A percentile compares a stretch with the other conserved stretches of the same genome.
Evolutionary conservation across 768 basidiomycete genomes (phyloP).

Genomic region (Naganishia friedmannii): DNA sequence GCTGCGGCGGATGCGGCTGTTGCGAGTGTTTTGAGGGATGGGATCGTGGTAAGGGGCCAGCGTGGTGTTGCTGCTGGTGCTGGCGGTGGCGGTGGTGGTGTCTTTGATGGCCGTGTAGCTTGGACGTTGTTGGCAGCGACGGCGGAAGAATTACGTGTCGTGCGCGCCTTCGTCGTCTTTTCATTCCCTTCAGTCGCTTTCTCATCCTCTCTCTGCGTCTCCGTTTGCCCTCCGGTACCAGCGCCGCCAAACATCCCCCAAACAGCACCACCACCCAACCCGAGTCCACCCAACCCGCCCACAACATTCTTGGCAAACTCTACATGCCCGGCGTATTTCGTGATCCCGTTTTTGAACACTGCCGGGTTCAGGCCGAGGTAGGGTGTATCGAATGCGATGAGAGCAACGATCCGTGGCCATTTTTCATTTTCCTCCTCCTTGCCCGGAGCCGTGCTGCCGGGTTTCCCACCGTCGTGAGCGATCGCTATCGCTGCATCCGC

Average conservation of each 20-base stretch:
- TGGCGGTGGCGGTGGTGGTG: not conserved
- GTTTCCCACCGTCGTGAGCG: conserved; percentile 56
- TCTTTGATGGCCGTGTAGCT: not conserved
- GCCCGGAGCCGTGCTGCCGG: conserved; percentile 46
- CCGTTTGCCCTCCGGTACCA: not conserved
- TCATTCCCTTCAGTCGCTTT: conserved; percentile 29
- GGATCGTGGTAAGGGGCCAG: conserved; percentile 23
- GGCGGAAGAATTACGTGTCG: no score
- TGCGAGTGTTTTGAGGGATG: conserved; percentile 54
- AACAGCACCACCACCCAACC: conserved; percentile 2
- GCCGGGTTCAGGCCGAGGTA: conserved; percentile 81
- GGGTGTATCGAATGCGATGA: conserved; percentile 89
- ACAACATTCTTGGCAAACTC: conserved; percentile 65
- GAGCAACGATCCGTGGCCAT: conserved; percentile 88
- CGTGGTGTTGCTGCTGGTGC: conserved; percentile 30
- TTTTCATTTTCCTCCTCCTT: conserved; percentile 58
- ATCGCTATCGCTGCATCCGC: conserved; percentile 80
- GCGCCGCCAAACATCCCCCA: conserved; percentile 29
- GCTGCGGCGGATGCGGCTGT: conserved; percentile 56
- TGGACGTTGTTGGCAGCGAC: no score
- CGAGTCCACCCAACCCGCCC: conserved; percentile 55
- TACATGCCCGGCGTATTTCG: conserved; percentile 70
- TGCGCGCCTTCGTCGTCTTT: not conserved
- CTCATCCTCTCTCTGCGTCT: not conserved
- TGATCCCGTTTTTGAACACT: conserved; percentile 78